These are phyloP conservation scores for Arthrobotrys sinensis DNA, from an alignment of 2,329 filamentous ascomycete genomes.

Conservation along the genomic window DNA sequence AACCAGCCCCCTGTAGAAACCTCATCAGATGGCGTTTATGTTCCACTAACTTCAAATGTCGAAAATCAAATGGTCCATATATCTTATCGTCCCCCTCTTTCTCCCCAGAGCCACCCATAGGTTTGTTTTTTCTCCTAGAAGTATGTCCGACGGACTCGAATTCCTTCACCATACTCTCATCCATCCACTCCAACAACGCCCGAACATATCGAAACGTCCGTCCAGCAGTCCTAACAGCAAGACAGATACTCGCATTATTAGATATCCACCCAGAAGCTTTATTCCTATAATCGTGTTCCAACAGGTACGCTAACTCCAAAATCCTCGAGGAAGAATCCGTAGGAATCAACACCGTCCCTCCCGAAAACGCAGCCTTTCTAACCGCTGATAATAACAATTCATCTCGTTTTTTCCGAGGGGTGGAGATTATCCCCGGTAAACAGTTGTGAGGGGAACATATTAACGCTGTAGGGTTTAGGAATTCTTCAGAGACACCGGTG, in stretches of 20 bases:
- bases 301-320: conserved; percentile 88
- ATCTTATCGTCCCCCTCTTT: conserved; percentile 68
- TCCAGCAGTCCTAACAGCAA: conserved; percentile 87
- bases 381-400: conserved; percentile 88
- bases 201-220: conserved; percentile 89
- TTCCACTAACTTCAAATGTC: conserved; percentile 85
- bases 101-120: conserved; percentile 66
- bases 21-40: conserved; percentile 83
- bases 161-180: conserved; percentile 91
- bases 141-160: conserved; percentile 81
- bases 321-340: conserved; percentile 96
- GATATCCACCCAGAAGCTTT: conserved; percentile 68
- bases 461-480: conserved; percentile 92
- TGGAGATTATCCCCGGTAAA: conserved; percentile 78
- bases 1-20: conserved; percentile 70
- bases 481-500: conserved; percentile 86
- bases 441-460: conserved; percentile 91
- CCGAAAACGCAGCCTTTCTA: conserved; percentile 79
- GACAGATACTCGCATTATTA: conserved; percentile 64
- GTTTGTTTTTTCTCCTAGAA: conserved; percentile 67
- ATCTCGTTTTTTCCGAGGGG: conserved; percentile 84
- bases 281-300: conserved; percentile 91
- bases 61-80: conserved; percentile 88
- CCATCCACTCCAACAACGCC: conserved; percentile 99
- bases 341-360: conserved; percentile 92